These are phyloP conservation scores for Mycena metata DNA, from an alignment of 768 basidiomycete species.

Conservation along the genomic window DNA sequence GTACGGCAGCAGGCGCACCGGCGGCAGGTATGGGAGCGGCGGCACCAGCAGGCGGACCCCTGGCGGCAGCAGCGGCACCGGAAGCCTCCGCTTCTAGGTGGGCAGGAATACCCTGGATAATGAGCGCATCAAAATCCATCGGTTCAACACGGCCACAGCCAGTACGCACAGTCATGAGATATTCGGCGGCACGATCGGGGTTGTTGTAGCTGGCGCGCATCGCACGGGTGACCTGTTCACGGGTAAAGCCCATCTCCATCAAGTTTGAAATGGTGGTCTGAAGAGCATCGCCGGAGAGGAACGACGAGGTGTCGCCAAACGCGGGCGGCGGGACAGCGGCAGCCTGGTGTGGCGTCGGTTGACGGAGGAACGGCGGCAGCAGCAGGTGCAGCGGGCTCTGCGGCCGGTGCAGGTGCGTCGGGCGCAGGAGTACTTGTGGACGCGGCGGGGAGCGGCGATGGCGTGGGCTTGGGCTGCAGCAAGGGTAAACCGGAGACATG, in stretches of 20 bases:
- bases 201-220: conserved; percentile 97
- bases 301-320: conserved; percentile 66
- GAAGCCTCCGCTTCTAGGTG: conserved; percentile 70
- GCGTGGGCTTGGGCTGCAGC: conserved; percentile 68
- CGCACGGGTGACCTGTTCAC: conserved; percentile 87
- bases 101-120: conserved; percentile 84
- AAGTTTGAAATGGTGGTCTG: conserved; percentile 86
- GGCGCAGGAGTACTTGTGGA: conserved; percentile 41
- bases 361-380: conserved; percentile 50
- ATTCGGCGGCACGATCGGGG: conserved; percentile 98
- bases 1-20: conserved; percentile 55
- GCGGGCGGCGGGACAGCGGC: conserved; percentile 47
- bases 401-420: conserved; percentile 39
- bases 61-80: conserved; percentile 44
- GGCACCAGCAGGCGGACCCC: conserved; percentile 46
- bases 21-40: conserved; percentile 53
- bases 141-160: neutral
- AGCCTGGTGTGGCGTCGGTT: conserved; percentile 49
- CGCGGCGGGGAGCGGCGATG: conserved; percentile 49
- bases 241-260: conserved; percentile 94
- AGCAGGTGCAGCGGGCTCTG: conserved; percentile 52
- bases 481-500: neutral
- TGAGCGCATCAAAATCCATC: neutral
- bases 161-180: conserved; percentile 86
- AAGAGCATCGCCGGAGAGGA: conserved; percentile 82